These are phyloP conservation scores for Oxytropis ochrocephala DNA, from an alignment of 306 rosid genomes.

Conservation along the genomic window DNA sequence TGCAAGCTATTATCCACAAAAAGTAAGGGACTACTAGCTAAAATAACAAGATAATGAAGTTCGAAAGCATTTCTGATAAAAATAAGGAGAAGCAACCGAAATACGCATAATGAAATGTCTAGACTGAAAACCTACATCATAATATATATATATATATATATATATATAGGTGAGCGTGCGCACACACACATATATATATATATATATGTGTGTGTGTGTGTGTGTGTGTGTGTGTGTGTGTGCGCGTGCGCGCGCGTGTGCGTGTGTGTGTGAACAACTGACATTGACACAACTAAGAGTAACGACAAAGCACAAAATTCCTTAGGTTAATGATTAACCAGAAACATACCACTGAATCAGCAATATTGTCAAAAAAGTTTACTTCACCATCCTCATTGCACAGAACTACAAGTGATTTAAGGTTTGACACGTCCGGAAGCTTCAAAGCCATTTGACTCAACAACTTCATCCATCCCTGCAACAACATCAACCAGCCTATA, in stretches of 20 bases:
- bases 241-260: no score
- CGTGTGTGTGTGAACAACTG: no score
- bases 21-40: neutral
- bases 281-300: neutral
- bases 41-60: slow-evolving; percentile 3
- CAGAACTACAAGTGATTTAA: slow-evolving; percentile 48
- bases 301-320: neutral
- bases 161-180: no score
- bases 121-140: slow-evolving; percentile 13
- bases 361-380: slow-evolving; percentile 68
- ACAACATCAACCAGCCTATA: slow-evolving; percentile 17
- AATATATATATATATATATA: neutral
- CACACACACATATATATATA: no score
- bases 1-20: neutral
- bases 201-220: no score
- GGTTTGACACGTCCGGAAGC: slow-evolving; percentile 62
- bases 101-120: neutral
- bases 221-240: no score
- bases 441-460: slow-evolving; percentile 75
- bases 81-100: neutral
- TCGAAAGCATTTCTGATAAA: neutral
- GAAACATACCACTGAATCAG: slow-evolving; percentile 61
- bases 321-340: slow-evolving; percentile 7
- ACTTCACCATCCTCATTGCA: slow-evolving; percentile 60
- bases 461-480: slow-evolving; percentile 85